These are phyloP conservation scores for Pistacia vera DNA, from an alignment of 345 rosid genomes.

Conservation along the genomic window DNA sequence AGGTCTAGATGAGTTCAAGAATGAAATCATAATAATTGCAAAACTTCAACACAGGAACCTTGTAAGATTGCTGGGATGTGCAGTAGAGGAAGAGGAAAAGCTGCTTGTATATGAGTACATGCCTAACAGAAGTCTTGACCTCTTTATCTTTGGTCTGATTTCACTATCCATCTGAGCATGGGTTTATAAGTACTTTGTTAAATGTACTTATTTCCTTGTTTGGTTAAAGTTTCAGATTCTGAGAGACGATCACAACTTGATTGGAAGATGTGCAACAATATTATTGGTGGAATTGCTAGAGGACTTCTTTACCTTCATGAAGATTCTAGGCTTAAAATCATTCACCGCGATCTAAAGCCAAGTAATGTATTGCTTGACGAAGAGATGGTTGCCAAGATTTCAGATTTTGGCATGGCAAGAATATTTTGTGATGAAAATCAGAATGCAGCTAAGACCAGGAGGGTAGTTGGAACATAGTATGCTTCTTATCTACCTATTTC, in stretches of 20 bases:
- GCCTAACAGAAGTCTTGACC: conserved; percentile 48
- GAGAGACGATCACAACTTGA: conserved; percentile 29
- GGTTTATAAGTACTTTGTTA: neutral
- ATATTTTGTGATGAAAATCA: conserved; percentile 23
- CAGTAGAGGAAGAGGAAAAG: conserved; percentile 36
- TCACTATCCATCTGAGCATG: neutral
- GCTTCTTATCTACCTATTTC: neutral
- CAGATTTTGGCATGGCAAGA: conserved; percentile 51
- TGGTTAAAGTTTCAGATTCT: conserved; percentile 20
- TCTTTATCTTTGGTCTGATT: conserved; percentile 37
- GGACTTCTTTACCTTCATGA: conserved; percentile 55
- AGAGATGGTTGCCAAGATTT: conserved; percentile 49
- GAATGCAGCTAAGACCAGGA: conserved; percentile 25
- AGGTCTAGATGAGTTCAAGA: conserved; percentile 40
- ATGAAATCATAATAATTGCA: conserved; percentile 39
- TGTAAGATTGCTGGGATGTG: conserved; percentile 41
- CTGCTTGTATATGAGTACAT: conserved; percentile 45
- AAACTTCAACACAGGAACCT: conserved; percentile 48
- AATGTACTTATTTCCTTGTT: neutral
- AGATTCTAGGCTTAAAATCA: conserved; percentile 46
- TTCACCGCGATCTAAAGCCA: conserved; percentile 52
- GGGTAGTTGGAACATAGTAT: conserved; percentile 44
- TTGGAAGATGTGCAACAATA: conserved; percentile 42
- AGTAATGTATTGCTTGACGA: conserved; percentile 47
- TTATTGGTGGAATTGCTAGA: conserved; percentile 41